phyloP scores from a whole-genome alignment of 352 stramenopile genomes.

The Phytophthora foliorum region DNA sequence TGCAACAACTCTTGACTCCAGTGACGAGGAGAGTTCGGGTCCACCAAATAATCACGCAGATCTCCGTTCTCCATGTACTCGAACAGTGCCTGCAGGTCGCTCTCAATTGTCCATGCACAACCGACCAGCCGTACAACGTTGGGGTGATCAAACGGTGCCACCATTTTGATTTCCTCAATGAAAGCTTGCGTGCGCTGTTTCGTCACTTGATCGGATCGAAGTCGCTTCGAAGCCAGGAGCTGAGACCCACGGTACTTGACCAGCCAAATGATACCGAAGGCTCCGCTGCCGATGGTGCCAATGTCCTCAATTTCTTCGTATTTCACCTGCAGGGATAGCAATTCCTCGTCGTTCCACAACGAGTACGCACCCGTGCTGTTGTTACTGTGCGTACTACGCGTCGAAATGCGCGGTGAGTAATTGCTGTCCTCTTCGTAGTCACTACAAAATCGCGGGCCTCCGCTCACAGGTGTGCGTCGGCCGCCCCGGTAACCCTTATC shows the following conservation, averaged over 20 bases:
- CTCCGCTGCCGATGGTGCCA: conserved; percentile 53
- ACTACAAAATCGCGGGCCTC: conserved; percentile 21
- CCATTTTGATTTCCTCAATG: conserved; percentile 78
- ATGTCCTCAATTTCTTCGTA: conserved; percentile 65
- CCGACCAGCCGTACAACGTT: conserved; percentile 76
- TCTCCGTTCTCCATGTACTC: conserved; percentile 77
- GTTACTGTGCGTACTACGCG: conserved; percentile 46
- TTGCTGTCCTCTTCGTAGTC: conserved; percentile 37
- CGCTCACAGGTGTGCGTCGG: conserved; percentile 36
- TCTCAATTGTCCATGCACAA: conserved; percentile 66
- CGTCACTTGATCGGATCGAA: conserved; percentile 55
- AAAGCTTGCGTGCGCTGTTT: conserved; percentile 57
- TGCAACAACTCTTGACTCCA: conserved; percentile 60
- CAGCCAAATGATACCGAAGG: conserved; percentile 59
- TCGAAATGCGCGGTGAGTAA: conserved; percentile 43
- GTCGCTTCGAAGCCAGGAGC: conserved; percentile 59
- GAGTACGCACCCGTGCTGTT: conserved; percentile 52
- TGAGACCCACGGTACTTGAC: conserved; percentile 51
- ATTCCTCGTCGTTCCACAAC: conserved; percentile 65
- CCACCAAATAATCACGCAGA: conserved; percentile 54
- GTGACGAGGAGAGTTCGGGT: conserved; percentile 29
- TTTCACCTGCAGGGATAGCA: conserved; percentile 57
- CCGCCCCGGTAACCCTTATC: conserved; percentile 40
- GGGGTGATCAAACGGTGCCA: conserved; percentile 64
- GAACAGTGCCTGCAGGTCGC: conserved; percentile 67